Evolutionary conservation across 2,329 filamentous ascomycete genomes (phyloP), one percentile per base, ranked within the genome.

Genomic region (Septoria linicola): DNA sequence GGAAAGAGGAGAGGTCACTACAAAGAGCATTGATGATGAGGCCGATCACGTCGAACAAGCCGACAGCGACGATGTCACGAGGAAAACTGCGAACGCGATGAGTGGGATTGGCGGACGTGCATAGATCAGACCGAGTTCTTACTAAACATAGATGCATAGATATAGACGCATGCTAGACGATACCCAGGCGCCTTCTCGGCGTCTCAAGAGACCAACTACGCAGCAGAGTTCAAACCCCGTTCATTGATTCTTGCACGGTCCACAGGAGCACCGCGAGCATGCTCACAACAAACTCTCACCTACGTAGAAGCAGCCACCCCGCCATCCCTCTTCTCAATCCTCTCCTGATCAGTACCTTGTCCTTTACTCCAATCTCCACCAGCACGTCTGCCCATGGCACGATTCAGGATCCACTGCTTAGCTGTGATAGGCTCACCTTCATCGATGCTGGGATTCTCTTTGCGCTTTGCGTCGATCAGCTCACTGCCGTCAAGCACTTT

Each of bases 371-470:
- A 59, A 16, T 59, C 54, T 30, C 54, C 54, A 21, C 54, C 55
- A 8, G 45, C 40, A 13, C 55, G 41, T 19, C 57, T 52, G 5
- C 70, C 70, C 59, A 73, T 59, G 19, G 69, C 69, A 35, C 72
- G 59, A 44, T 69, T 66, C 49, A 72, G 44, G 52, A 73, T 72
- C 72, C 72, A 75, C 20, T 63, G 58, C 49, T 64, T 62, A 8
- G 63, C 61, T 23, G 53, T 63, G 8, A 63, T 52, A n/a, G 31
- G 45, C 34, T 60, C 55, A 17, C 45, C 58, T 0, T 62, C 66
- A 7, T 59, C 63, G 2, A 55, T 62, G 40, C 49, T 43, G 25
- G 51, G 59, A 19, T 51, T 47, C 45, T 60, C 59, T 34, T 27
- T 53, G 32, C 49, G 55, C 47, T 57, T 57, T 46, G 63, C 51